These are phyloP conservation scores for Ramaria sp. DNA, from an alignment of 768 basidiomycete genomes.

Conservation along the genomic window DNA sequence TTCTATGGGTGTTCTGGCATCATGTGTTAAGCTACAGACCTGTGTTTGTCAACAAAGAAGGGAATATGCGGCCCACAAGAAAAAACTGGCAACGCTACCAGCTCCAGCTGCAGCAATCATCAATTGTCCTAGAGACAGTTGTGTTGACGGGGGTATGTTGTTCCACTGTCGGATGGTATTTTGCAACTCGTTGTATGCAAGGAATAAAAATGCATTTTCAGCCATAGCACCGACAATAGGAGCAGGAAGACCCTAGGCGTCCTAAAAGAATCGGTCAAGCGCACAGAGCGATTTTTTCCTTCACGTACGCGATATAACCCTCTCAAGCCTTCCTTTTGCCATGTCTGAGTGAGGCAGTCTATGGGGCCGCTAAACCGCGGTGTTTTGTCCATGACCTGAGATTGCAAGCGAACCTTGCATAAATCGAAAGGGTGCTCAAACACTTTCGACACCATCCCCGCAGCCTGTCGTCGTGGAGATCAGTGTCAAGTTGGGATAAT, in stretches of 20 bases:
- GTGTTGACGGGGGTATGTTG: constrained; percentile 24
- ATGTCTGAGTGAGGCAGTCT: constrained; percentile 80
- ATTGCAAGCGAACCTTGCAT: constrained; percentile 88
- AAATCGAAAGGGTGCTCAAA: constrained; percentile 96
- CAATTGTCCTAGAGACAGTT: constrained; percentile 57
- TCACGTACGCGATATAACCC: constrained; percentile 78
- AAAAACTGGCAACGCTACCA: constrained; percentile 76
- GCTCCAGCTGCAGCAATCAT: constrained; percentile 80
- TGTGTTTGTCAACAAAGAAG: background rate
- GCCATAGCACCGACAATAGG: constrained; percentile 88
- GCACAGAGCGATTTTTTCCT: background rate
- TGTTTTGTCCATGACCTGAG: constrained; percentile 68
- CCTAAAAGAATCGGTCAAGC: background rate
- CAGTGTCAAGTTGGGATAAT: background rate
- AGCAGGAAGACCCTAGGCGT: constrained; percentile 70
- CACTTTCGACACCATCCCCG: constrained; percentile 81
- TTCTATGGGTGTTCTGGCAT: constrained; percentile 76
- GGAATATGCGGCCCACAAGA: constrained; percentile 49
- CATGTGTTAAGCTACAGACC: background rate
- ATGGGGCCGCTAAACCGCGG: constrained; percentile 74
- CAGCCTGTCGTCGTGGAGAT: constrained; percentile 35
- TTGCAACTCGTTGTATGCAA: constrained; percentile 74
- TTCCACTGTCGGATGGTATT: constrained; percentile 38
- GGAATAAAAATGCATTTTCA: constrained; percentile 83
- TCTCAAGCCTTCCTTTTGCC: constrained; percentile 65